A percentile compares a stretch with the other conserved stretches of the same genome.
Conservation (phyloP, 2,329 filamentous ascomycete genomes). For the Penicillium sp. region DNA sequence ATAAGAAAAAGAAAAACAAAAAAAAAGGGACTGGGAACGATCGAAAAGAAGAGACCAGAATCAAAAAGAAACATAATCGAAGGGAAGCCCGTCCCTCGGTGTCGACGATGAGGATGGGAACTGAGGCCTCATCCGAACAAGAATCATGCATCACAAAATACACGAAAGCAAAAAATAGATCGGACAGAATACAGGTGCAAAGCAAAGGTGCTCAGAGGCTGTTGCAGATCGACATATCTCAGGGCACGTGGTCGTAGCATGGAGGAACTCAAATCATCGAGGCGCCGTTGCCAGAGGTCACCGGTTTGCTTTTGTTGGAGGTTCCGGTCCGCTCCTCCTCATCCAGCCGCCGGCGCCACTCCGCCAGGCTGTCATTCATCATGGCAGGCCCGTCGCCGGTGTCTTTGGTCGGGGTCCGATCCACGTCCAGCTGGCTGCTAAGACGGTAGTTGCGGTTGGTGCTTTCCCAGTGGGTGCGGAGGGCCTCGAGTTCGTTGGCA, state of each 20-base stretch:
- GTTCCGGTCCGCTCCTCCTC: conserved; percentile 45
- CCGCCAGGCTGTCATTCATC: conserved; percentile 67
- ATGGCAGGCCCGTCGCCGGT: conserved; percentile 33
- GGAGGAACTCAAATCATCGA: conserved; percentile 20
- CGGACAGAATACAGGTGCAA: conserved; percentile 12
- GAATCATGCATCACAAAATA: conserved; percentile 16
- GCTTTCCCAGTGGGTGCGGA: conserved; percentile 89
- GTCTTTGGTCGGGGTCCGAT: conserved; percentile 52
- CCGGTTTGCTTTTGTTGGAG: conserved; percentile 20
- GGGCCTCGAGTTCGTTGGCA: conserved; percentile 83
- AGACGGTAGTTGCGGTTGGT: conserved; percentile 93
- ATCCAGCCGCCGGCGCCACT: conserved; percentile 76
- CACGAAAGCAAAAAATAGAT: conserved; percentile 1
- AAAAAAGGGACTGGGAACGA: conserved; percentile 2
- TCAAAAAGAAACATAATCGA: conserved; percentile 4
- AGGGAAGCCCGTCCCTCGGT: conserved; percentile 17
- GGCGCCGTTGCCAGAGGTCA: conserved; percentile 20
- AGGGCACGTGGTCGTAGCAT: conserved; percentile 25
- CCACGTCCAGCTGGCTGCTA: conserved; percentile 85
- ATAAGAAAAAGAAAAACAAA: conserved; percentile 17
- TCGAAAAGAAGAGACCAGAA: conserved; percentile 2
- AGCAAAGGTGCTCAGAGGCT: conserved; percentile 20
- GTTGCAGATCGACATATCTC: conserved; percentile 22
- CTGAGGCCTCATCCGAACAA: conserved; percentile 13
- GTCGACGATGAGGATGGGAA: conserved; percentile 4